A percentile compares a stretch with the other conserved stretches of the same genome.
These are phyloP conservation scores for Solanum gandarillasii DNA, from an alignment of 257 asterid species.

Conservation along the genomic window DNA sequence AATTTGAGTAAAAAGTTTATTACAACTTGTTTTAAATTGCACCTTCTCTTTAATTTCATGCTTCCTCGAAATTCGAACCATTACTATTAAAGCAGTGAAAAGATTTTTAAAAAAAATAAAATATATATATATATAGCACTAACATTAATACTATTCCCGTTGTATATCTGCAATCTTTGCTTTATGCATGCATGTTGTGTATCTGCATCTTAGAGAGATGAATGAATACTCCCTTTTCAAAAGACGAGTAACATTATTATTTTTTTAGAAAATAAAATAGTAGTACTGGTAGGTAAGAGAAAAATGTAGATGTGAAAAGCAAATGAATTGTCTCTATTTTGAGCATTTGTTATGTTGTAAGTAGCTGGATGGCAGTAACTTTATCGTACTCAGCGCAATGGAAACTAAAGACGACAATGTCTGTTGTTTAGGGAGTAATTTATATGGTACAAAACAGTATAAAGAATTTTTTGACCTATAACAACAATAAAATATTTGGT, in stretches of 20 bases:
- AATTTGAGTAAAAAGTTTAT: neutral
- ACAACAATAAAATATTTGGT: too few relatives aligned
- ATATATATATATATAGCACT: neutral
- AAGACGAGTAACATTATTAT: neutral
- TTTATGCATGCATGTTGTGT: neutral
- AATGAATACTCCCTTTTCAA: neutral
- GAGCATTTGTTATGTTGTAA: neutral
- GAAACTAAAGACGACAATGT: neutral
- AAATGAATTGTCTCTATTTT: neutral
- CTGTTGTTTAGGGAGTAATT: neutral
- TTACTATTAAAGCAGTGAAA: neutral
- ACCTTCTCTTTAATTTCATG: neutral
- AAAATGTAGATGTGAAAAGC: neutral
- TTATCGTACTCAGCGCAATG: slow-evolving; percentile 5
- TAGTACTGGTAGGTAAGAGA: neutral
- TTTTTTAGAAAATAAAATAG: neutral
- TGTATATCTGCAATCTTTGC: neutral
- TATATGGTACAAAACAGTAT: neutral
- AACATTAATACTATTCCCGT: neutral
- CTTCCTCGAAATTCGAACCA: neutral
- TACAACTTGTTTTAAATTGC: neutral
- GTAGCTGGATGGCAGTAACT: neutral
- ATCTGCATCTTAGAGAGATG: neutral
- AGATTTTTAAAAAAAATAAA: too few relatives aligned
- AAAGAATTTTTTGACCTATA: neutral